Evolutionary conservation across 495 filamentous ascomycete genomes (phyloP), one percentile per base, ranked within the genome.

Genomic region (Staphylotrichum longicolle): DNA sequence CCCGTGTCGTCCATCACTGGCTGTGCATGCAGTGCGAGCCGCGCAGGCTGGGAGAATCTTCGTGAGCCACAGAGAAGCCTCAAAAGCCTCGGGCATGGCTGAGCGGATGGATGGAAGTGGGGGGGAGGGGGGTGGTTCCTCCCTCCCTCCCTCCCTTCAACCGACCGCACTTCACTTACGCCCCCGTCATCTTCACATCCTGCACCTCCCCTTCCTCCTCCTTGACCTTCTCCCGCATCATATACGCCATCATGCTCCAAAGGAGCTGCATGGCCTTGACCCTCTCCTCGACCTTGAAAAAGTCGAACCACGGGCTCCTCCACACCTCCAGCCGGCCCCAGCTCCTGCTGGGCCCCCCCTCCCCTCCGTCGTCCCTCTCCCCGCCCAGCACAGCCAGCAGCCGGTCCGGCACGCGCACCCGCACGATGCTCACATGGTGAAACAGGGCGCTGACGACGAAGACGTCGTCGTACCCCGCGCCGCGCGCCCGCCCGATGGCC

Each of bases 361-460:
- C 54, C 61, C 66, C 30, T 6, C 37, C 66, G 11, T 62, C 64
- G 6, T 74, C 69, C 4, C 46, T 30, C 34, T 65, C 63, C 11
- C 80, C 81, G 1, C 67, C 72, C 7, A 84, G 52, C 5, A 78
- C 79, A 0, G 82, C 82, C 39, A 93, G 72, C 61, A 95, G 85
- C 14, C 76, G 72, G 20, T 75, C 74, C 59, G 91, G 90, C 51
- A 96, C 83, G 34, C 88, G 83, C 33, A 93, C 81, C 55, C 90
- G 82, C 47, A 95, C 66, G 51, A 96, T 83, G 57, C 83, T 83
- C 44, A 96, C 72, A 62, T 96, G 92, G 71, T 95, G 91, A 72
- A 92, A 91, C 54, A 96, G 76, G 4, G 86, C 83, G 50, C 88
- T 91, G 52, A 96, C 67, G 67, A 96, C 83, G 74, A 91, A 96